phyloP scores from a whole-genome alignment of 2,329 filamentous ascomycete species.

The Colletotrichum acutatum region DNA sequence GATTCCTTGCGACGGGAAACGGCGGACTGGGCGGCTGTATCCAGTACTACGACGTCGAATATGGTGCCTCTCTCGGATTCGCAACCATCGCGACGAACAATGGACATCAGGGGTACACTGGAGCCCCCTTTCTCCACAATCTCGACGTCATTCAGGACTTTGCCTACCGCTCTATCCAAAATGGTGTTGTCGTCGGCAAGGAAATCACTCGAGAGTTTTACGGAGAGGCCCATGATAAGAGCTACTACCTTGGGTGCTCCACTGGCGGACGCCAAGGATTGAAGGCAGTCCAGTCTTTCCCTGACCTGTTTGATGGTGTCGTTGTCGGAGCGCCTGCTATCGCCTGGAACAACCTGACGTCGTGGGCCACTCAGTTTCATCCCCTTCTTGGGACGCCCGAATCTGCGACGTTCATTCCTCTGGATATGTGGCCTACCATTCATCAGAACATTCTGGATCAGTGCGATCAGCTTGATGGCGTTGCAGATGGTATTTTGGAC shows the following conservation, averaged over 20 bases:
- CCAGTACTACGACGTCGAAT: constrained; percentile 55
- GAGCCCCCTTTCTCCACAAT: constrained; percentile 44
- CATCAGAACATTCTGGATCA: constrained; percentile 46
- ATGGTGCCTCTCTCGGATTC: constrained; percentile 54
- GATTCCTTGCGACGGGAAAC: constrained; percentile 60
- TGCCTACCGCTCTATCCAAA: constrained; percentile 38
- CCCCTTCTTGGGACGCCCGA: constrained; percentile 53
- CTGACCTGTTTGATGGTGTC: constrained; percentile 65
- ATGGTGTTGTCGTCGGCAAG: constrained; percentile 54
- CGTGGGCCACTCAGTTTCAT: constrained; percentile 56
- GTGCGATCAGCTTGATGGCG: constrained; percentile 61
- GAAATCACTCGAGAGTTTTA: constrained; percentile 56
- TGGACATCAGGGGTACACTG: constrained; percentile 56
- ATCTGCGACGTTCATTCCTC: constrained; percentile 15
- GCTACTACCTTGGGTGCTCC: constrained; percentile 63
- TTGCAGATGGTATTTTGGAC: constrained; percentile 61
- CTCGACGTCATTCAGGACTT: constrained; percentile 48
- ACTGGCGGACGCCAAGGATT: constrained; percentile 65
- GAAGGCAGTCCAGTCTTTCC: constrained; percentile 52
- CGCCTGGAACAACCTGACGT: constrained; percentile 53
- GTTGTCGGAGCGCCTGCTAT: constrained; percentile 58
- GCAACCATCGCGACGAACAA: constrained; percentile 58
- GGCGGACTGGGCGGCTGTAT: constrained; percentile 59
- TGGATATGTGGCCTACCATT: constrained; percentile 38
- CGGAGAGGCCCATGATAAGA: constrained; percentile 47